A percentile compares a stretch with the other conserved stretches of the same genome.
Evolutionary conservation across 2,329 filamentous ascomycete species (phyloP).

Genomic region (Aspergillus transmontanensis): DNA sequence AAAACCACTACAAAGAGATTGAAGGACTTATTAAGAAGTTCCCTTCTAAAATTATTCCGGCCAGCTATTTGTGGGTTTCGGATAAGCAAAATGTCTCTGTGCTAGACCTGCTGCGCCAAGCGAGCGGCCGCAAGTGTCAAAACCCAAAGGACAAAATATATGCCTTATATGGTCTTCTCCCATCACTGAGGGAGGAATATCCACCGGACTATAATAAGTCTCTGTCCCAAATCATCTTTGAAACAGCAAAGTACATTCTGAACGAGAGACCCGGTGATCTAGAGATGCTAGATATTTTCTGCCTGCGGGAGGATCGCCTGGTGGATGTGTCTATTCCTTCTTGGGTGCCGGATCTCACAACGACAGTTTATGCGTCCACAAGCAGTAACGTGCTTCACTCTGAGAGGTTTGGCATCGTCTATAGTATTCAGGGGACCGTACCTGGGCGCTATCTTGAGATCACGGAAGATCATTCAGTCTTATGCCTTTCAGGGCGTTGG

Average conservation of each 20-base stretch:
- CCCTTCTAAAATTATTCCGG: too few relatives aligned
- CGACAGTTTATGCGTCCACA: too few relatives aligned
- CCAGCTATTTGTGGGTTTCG: too few relatives aligned
- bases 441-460: neutral
- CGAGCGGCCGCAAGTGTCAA: conserved; percentile 7
- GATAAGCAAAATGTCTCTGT: too few relatives aligned
- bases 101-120: neutral
- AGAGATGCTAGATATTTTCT: neutral
- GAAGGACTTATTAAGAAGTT: too few relatives aligned
- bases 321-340: neutral
- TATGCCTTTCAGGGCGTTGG: too few relatives aligned
- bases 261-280: neutral
- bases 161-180: conserved; percentile 8
- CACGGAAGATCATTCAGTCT: too few relatives aligned
- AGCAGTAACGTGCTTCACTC: too few relatives aligned
- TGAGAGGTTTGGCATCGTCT: accelerated
- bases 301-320: neutral
- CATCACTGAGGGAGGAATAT: neutral
- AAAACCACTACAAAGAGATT: too few relatives aligned
- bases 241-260: conserved; percentile 5
- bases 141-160: conserved; percentile 9
- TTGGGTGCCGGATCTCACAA: conserved; percentile 6
- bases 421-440: too few relatives aligned
- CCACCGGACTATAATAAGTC: conserved; percentile 10
- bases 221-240: neutral